These are phyloP conservation scores for Citrus reticulata DNA, from an alignment of 345 rosid species.

Conservation along the genomic window DNA sequence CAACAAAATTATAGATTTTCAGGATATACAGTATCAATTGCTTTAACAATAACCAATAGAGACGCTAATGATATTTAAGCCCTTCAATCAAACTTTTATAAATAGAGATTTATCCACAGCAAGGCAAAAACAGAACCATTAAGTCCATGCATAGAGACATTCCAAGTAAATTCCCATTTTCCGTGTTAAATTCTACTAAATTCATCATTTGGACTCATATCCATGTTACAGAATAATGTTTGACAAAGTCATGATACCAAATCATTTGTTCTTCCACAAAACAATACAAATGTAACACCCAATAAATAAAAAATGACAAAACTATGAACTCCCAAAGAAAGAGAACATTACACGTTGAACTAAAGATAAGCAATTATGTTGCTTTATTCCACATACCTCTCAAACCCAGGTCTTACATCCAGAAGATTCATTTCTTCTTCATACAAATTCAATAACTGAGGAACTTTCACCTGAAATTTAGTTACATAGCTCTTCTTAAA, in stretches of 20 bases:
- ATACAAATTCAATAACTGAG: neutral
- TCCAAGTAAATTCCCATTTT: neutral
- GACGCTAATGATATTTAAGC: neutral
- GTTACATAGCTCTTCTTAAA: neutral
- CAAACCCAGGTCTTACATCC: neutral
- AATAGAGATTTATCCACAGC: neutral
- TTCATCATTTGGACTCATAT: neutral
- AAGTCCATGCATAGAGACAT: neutral
- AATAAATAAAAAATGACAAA: neutral
- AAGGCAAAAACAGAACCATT: neutral
- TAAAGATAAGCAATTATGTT: neutral
- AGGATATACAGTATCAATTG: neutral
- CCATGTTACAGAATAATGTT: neutral
- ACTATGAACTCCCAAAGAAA: neutral
- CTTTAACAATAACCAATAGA: neutral
- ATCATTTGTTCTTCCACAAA: neutral
- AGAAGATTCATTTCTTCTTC: neutral
- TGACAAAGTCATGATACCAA: neutral
- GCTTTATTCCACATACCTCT: neutral
- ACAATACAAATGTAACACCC: neutral
- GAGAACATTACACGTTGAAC: neutral
- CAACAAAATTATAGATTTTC: neutral
- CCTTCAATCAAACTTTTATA: neutral
- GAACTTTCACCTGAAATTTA: neutral
- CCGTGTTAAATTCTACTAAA: neutral